Conservation (phyloP, 306 rosid genomes). For the Citrullus amarus region DNA sequence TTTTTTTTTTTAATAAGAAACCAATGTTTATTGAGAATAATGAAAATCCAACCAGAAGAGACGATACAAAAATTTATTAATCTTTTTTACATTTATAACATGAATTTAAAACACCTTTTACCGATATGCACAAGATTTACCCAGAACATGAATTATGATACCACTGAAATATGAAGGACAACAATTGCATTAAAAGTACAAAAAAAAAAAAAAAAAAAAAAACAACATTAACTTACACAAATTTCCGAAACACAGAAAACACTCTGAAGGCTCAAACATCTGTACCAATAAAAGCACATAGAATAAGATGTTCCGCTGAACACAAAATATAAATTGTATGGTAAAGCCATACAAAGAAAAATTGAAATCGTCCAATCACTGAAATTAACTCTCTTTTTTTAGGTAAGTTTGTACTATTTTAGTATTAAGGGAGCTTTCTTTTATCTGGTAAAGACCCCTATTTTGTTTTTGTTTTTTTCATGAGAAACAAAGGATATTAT, state of each 20-base stretch:
- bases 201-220: neutral
- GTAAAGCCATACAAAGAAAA: neutral
- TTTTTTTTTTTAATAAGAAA: neutral
- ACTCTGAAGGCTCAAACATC: slow-evolving; percentile 60
- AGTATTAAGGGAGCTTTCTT: neutral
- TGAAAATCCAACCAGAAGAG: neutral
- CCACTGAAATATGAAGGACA: neutral
- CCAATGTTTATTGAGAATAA: neutral
- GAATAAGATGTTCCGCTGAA: neutral
- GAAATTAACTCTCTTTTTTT: neutral
- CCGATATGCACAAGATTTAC: neutral
- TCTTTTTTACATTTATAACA: neutral
- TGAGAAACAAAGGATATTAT: no score
- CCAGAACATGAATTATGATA: neutral
- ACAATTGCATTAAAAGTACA: neutral
- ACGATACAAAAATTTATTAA: neutral
- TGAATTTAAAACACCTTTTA: neutral
- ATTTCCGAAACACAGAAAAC: slow-evolving; percentile 49
- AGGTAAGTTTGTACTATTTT: neutral
- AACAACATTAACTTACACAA: slow-evolving; percentile 38
- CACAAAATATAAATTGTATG: neutral
- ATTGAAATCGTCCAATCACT: neutral
- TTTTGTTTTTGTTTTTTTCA: neutral
- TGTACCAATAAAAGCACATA: slow-evolving; percentile 28
- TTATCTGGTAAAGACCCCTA: neutral